Conservation (phyloP, 2,329 filamentous ascomycete genomes). For the Colletotrichum limetticola region DNA sequence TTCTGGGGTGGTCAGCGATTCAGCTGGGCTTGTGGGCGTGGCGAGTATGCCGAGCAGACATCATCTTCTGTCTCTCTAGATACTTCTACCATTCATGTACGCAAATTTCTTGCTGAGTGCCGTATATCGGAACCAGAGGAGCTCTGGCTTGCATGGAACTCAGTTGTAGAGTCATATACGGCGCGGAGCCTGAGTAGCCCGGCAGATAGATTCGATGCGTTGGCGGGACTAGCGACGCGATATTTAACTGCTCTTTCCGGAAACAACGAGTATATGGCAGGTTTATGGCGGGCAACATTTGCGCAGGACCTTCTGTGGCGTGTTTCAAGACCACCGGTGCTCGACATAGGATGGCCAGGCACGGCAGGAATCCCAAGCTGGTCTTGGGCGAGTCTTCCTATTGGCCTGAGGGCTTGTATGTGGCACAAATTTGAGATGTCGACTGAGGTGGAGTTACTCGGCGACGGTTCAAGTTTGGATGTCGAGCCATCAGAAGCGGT, state of each 20-base stretch:
- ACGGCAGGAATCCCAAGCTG: not conserved
- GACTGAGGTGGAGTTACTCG: not conserved
- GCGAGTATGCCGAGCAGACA: not conserved
- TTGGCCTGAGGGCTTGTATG: not conserved
- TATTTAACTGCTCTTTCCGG: not conserved
- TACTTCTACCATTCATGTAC: not conserved
- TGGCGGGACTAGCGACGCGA: not conserved
- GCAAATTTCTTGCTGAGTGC: not conserved
- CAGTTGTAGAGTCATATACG: not conserved
- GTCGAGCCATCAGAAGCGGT: not conserved
- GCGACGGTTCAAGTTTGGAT: not conserved
- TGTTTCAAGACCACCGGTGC: not conserved
- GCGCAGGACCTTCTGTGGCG: not conserved
- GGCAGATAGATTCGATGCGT: not conserved
- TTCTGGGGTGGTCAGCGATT: slow-evolving; percentile 4
- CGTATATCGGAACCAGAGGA: not conserved
- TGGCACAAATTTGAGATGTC: not conserved
- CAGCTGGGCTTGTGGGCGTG: not conserved
- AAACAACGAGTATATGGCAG: not conserved
- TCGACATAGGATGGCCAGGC: not conserved
- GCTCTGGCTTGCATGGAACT: not conserved
- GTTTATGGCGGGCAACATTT: not conserved
- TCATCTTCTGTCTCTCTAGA: not conserved
- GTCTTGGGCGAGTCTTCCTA: not conserved
- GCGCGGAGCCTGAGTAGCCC: not conserved